Base-by-base conservation (phyloP, 192 early-diverging fungal species). In the Chytriomyces confervae region DNA sequence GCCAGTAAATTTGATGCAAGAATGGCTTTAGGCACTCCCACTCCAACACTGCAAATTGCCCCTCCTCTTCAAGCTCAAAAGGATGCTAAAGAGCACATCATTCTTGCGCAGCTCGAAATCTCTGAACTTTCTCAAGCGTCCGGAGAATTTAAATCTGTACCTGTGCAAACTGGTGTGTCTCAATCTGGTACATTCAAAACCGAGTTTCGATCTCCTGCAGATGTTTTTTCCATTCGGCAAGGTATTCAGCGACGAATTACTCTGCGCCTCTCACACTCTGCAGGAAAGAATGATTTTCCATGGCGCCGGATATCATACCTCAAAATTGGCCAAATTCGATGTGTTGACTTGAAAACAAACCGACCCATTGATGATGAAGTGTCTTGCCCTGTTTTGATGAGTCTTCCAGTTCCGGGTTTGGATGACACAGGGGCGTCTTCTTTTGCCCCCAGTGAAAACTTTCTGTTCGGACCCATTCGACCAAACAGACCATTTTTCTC, bases 81-180 rank as follows among this genome's bases (percentile, higher is more conserved):
- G 50, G 45, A 50, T 9, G 29, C 27, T 10, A 44, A 57, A 49
- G 50, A 75, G 13, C 77, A 83, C 62, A 50, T 68, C 11, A 66
- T 85, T 18, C 66, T 85, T 27, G 74, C 77, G 1, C 79, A 83
- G 66, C 23, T 85, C 23, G 73, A 85, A 68, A 82, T 85, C 29
- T 63, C 77, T 20, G 84, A 85, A 50, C 63, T 84, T 8, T 80
- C 81, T 6, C 66, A 72, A 11, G 7, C 49, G n/a, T 18, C 70
- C 9, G 80, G 81, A 29, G 61, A 73, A 18, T 85, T 84, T 68
- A 85, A 83, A 61, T 50, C 63, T 24, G 77, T 79, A 20, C 79
- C 81, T 10, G 81, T 84, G 4, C 76, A 83, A 66, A 60, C 79
- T 20, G 49, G 53, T 11, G 16, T 50, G 18, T 49, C 24, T 20